phyloP scores from a whole-genome alignment of 2,329 filamentous ascomycete species.

The Rutstroemia sp. region DNA sequence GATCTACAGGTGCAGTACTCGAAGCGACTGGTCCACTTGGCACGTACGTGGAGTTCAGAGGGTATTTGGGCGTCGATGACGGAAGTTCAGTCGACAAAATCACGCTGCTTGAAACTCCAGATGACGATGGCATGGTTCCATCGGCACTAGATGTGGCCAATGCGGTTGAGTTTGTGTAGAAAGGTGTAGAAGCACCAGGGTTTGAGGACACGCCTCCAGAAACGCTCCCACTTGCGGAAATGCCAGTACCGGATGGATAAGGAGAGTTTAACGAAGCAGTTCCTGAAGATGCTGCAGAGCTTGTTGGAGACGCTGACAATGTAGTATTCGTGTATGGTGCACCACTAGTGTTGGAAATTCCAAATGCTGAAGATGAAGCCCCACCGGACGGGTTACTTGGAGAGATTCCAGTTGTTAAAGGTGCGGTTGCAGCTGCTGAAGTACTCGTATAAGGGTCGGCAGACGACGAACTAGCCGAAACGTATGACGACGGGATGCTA shows the following conservation, averaged over 20 bases:
- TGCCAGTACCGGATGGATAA: neutral
- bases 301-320: neutral
- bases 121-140: neutral
- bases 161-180: constrained; percentile 1
- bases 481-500: neutral
- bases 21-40: neutral
- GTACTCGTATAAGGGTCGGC: neutral
- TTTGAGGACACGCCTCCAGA: neutral
- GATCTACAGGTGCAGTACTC: neutral
- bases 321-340: constrained; percentile 1
- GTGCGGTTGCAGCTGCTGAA: neutral
- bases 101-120: neutral
- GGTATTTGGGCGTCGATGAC: constrained; percentile 1
- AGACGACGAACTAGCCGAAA: constrained; percentile 1
- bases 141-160: constrained; percentile 1
- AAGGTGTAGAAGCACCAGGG: neutral
- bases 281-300: neutral
- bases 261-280: constrained; percentile 1
- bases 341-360: neutral
- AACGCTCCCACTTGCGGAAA: constrained; percentile 4
- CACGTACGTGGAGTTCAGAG: neutral
- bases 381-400: neutral
- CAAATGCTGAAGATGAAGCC: neutral
- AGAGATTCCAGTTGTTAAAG: neutral
- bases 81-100: neutral